Percentiles rank a stretch among this genome's conserved stretches.
Evolutionary conservation across 1,139 yeast genomes (phyloP).

Genomic region (Scheffersomyces illinoinensis): DNA sequence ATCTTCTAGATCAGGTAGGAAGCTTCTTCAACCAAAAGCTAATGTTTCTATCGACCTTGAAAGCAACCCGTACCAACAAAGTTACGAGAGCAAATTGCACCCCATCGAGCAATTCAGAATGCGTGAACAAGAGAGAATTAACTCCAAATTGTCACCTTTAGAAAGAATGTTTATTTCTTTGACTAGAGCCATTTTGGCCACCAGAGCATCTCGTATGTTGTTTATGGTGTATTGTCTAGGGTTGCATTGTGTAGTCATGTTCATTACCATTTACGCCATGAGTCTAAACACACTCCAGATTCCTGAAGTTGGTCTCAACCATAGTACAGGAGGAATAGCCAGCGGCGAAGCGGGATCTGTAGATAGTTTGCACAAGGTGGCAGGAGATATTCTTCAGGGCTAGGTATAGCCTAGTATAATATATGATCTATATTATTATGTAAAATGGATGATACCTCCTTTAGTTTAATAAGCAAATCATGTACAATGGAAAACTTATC

Average conservation of each 20-base stretch:
- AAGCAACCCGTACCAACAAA: slow-evolving; percentile 54
- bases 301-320: slow-evolving; percentile 50
- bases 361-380: slow-evolving; percentile 1
- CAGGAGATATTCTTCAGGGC: background rate
- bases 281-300: slow-evolving; percentile 45
- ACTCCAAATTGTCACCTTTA: slow-evolving; percentile 69
- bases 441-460: too few species aligned
- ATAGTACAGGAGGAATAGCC: slow-evolving; percentile 49
- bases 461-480: too few species aligned
- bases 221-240: slow-evolving; percentile 75
- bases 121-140: slow-evolving; percentile 74
- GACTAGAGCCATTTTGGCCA: slow-evolving; percentile 73
- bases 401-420: background rate
- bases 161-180: slow-evolving; percentile 78
- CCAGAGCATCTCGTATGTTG: slow-evolving; percentile 68
- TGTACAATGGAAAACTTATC: too few species aligned
- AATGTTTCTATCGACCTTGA: slow-evolving; percentile 50
- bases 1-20: slow-evolving; percentile 15
- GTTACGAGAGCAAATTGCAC: slow-evolving; percentile 77
- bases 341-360: slow-evolving; percentile 16
- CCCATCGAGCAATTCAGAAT: slow-evolving; percentile 84
- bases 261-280: slow-evolving; percentile 61
- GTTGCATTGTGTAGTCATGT: slow-evolving; percentile 72
- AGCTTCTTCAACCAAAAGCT: slow-evolving; percentile 31
- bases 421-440: background rate